phyloP scores from a whole-genome alignment of 495 filamentous ascomycete genomes.

The Articulospora tetracladia region DNA sequence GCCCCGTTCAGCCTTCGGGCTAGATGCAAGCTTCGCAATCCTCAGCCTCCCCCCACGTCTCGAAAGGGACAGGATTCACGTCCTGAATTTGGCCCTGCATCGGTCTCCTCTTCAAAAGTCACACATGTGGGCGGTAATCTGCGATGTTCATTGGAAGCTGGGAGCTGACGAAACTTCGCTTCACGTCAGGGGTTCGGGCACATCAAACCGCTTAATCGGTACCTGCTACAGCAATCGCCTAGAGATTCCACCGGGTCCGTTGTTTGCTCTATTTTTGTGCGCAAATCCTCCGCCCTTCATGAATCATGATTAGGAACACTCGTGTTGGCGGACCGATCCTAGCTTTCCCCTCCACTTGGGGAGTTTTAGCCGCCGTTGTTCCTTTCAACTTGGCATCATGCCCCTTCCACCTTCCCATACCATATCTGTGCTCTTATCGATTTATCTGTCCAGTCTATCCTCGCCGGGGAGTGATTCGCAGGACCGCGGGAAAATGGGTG shows the following conservation, averaged over 20 bases:
- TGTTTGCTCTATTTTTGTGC: conserved; percentile 16
- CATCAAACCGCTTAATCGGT: conserved; percentile 9
- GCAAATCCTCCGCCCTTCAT: conserved; percentile 1
- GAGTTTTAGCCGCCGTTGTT: neutral
- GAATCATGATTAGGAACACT: neutral
- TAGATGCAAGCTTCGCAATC: neutral
- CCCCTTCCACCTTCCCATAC: neutral
- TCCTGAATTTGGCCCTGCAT: conserved; percentile 16
- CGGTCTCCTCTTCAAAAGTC: conserved; percentile 9
- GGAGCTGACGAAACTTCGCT: conserved; percentile 24
- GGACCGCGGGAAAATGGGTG: neutral
- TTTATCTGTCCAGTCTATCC: neutral
- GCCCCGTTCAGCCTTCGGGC: neutral
- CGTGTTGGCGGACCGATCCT: conserved; percentile 18
- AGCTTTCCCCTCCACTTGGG: neutral
- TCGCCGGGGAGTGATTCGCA: conserved; percentile 3
- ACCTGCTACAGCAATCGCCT: conserved; percentile 4
- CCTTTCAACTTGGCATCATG: conserved; percentile 10
- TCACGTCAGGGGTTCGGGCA: conserved; percentile 8
- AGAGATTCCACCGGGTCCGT: neutral
- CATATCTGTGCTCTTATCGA: neutral
- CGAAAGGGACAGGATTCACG: conserved; percentile 13
- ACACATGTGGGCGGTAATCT: conserved; percentile 6
- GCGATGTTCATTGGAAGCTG: conserved; percentile 17
- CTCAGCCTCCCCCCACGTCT: conserved; percentile 1